Percentiles rank a stretch among this genome's conserved stretches.
phyloP scores from a whole-genome alignment of 352 stramenopile species.

The Halophytophthora batemanensis region DNA sequence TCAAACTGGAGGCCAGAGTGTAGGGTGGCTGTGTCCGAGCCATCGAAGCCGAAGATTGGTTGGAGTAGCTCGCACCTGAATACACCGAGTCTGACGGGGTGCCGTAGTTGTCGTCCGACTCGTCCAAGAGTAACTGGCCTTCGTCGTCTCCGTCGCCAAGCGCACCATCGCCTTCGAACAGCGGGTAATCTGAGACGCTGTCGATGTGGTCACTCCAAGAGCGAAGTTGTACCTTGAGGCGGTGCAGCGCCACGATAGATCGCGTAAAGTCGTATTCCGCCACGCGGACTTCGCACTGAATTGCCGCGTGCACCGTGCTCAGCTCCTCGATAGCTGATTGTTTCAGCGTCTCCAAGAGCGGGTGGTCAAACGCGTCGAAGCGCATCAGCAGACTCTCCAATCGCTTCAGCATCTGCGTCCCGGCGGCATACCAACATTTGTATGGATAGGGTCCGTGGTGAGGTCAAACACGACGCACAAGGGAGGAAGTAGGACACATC shows the following conservation, averaged over 20 bases:
- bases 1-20: constrained; percentile 17
- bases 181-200: constrained; percentile 67
- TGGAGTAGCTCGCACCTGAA: constrained; percentile 48
- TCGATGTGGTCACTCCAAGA: constrained; percentile 84
- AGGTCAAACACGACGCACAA: neutral
- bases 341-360: constrained; percentile 63
- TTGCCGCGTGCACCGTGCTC: constrained; percentile 55
- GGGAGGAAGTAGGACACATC: neutral
- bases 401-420: constrained; percentile 35
- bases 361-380: constrained; percentile 65
- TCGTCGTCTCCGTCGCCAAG: constrained; percentile 41
- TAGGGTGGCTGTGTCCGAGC: constrained; percentile 20
- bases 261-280: constrained; percentile 77
- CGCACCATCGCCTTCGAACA: constrained; percentile 51
- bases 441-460: neutral
- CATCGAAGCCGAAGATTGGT: constrained; percentile 26
- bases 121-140: constrained; percentile 26
- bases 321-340: constrained; percentile 73
- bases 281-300: constrained; percentile 66
- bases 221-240: constrained; percentile 58
- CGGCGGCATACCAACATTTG: neutral
- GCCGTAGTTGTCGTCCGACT: constrained; percentile 49
- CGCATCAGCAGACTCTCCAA: constrained; percentile 50
- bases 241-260: constrained; percentile 68
- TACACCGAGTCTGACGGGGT: constrained; percentile 61